Conservation (phyloP, 148 eudicot species). For the Rhododendron molle region DNA sequence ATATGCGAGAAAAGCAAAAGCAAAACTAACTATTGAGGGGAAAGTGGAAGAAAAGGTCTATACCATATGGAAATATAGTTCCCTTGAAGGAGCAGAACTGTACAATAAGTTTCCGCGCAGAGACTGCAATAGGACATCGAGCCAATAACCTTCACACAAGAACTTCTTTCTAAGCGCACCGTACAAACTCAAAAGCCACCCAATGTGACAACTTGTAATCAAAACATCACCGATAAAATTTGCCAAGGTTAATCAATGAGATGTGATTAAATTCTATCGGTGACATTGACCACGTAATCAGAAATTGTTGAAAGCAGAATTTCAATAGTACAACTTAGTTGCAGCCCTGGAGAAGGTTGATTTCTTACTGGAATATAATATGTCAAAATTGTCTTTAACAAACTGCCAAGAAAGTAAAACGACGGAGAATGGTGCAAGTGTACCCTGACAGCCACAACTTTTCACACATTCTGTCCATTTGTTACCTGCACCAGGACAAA, state of each 20-base stretch:
- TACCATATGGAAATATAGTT: slow-evolving; percentile 77
- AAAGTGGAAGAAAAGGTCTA: neutral
- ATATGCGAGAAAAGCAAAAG: neutral
- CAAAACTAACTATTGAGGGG: no score
- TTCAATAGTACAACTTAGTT: slow-evolving; percentile 1
- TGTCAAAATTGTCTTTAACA: neutral
- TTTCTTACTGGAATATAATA: neutral
- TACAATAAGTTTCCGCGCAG: slow-evolving; percentile 84
- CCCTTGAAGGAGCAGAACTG: slow-evolving; percentile 88
- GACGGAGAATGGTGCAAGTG: neutral
- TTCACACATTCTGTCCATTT: neutral
- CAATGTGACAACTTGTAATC: slow-evolving; percentile 69
- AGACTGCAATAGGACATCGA: slow-evolving; percentile 96
- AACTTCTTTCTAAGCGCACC: slow-evolving; percentile 81
- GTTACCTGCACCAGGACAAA: slow-evolving; percentile 73
- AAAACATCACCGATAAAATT: slow-evolving; percentile 36
- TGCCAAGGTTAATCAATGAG: slow-evolving; percentile 7
- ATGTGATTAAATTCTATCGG: neutral
- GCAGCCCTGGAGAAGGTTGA: neutral
- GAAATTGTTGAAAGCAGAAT: neutral
- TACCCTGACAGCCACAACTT: neutral
- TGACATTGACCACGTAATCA: neutral
- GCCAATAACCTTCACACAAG: slow-evolving; percentile 71
- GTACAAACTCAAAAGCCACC: slow-evolving; percentile 79
- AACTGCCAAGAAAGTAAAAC: neutral